Percentiles rank a stretch among this genome's conserved stretches.
phyloP scores from a whole-genome alignment of 2,329 filamentous ascomycete genomes.

The Aspergillus brunneoviolaceus region DNA sequence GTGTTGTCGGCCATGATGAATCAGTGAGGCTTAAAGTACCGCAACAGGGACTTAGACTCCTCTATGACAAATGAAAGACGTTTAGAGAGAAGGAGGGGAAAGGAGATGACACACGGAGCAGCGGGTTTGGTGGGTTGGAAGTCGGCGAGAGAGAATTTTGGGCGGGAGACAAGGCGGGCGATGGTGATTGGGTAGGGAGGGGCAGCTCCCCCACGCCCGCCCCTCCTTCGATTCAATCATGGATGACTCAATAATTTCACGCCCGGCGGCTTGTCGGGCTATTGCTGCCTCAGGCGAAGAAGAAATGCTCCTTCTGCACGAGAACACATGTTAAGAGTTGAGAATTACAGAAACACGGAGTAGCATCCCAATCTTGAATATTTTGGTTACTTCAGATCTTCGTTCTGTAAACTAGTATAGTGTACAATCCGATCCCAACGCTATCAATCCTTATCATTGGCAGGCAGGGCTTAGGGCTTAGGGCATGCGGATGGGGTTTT shows the following conservation, averaged over 20 bases:
- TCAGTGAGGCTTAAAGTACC: neutral
- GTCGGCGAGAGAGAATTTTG: constrained; percentile 32
- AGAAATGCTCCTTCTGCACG: neutral
- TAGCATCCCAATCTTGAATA: neutral
- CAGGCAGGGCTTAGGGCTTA: constrained; percentile 37
- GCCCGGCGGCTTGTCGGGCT: neutral
- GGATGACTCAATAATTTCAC: neutral
- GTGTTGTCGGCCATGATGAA: constrained; percentile 43
- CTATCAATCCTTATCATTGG: neutral
- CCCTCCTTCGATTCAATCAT: neutral
- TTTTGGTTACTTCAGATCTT: neutral
- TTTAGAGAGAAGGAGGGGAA: constrained; percentile 9
- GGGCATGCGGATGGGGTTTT: constrained; percentile 31
- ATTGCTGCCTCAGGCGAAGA: neutral
- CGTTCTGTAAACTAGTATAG: neutral
- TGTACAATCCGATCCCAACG: neutral
- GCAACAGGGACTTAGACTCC: neutral
- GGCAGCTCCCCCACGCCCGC: constrained; percentile 9
- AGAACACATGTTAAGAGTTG: neutral
- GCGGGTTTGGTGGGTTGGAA: constrained; percentile 22
- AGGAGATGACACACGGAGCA: constrained; percentile 6
- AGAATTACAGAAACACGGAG: neutral
- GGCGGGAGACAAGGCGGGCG: constrained; percentile 28
- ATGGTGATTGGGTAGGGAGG: constrained; percentile 28
- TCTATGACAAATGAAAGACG: constrained; percentile 14